Evolutionary conservation across 495 filamentous ascomycete species (phyloP).

Genomic region (Chaetomidium leptoderma): DNA sequence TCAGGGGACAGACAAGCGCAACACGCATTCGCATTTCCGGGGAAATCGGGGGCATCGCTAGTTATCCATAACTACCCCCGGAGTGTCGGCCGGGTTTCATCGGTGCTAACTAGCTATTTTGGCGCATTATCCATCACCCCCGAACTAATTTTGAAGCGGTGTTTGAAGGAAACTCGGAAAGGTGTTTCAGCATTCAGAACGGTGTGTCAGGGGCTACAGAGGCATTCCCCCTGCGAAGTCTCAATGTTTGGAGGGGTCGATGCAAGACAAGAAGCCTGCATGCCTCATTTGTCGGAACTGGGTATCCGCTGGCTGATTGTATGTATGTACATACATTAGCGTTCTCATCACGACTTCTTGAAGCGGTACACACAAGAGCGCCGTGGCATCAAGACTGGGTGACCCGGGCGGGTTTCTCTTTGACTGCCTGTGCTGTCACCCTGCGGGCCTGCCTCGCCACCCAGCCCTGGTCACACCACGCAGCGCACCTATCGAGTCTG

Average conservation of each 20-base stretch:
- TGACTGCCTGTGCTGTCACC: too few species aligned
- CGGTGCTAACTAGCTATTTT: too few species aligned
- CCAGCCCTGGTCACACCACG: neutral
- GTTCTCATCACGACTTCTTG: neutral
- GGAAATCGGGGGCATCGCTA: too few species aligned
- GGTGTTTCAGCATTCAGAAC: too few species aligned
- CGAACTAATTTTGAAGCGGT: neutral
- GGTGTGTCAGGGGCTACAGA: neutral
- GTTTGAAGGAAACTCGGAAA: neutral
- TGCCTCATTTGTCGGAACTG: conserved; percentile 6
- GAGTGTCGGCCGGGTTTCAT: too few species aligned
- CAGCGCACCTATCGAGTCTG: neutral
- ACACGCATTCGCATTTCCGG: too few species aligned
- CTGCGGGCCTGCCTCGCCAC: neutral
- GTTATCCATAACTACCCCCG: too few species aligned
- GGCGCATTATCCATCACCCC: too few species aligned
- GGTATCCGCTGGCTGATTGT: neutral
- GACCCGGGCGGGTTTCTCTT: too few species aligned
- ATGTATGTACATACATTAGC: too few species aligned
- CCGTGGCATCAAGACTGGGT: neutral
- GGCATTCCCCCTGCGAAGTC: neutral
- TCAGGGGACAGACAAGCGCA: too few species aligned
- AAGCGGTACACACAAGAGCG: neutral
- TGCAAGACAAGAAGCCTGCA: neutral
- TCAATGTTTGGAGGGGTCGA: neutral